A percentile compares a stretch with the other conserved stretches of the same genome.
Evolutionary conservation across 73 alveolate species (phyloP).

Genomic region (Paramecium sonneborni): DNA sequence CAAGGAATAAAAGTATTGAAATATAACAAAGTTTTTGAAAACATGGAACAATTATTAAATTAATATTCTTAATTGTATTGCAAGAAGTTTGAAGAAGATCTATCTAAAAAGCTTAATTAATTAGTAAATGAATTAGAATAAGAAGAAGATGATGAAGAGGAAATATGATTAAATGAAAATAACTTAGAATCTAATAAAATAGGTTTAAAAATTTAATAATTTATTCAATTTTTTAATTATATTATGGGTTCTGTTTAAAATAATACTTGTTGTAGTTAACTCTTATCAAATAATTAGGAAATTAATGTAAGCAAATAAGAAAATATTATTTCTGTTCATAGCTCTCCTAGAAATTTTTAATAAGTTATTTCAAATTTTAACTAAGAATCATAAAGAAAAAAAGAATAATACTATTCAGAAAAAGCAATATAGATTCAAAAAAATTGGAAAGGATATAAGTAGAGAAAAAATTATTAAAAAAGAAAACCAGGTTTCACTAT

Average conservation of each 20-base stretch:
- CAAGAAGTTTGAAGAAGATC: neutral
- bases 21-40: neutral
- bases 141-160: neutral
- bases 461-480: neutral
- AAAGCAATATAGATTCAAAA: conserved; percentile 21
- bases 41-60: neutral
- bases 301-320: neutral
- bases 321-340: neutral
- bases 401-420: neutral
- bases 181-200: neutral
- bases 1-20: conserved; percentile 5
- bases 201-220: neutral
- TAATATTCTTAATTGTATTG: neutral
- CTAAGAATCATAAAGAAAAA: neutral
- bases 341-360: neutral
- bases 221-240: neutral
- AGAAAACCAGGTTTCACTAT: neutral
- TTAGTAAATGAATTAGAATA: neutral
- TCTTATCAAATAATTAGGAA: neutral
- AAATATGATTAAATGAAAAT: too few relatives aligned
- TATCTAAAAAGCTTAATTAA: neutral
- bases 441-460: conserved; percentile 6
- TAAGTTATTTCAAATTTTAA: neutral
- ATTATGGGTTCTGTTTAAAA: neutral
- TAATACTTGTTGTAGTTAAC: neutral